A percentile compares a stretch with the other conserved stretches of the same genome.
Evolutionary conservation across 2,329 filamentous ascomycete species (phyloP).

Genomic region (Myrmaecium sp.): DNA sequence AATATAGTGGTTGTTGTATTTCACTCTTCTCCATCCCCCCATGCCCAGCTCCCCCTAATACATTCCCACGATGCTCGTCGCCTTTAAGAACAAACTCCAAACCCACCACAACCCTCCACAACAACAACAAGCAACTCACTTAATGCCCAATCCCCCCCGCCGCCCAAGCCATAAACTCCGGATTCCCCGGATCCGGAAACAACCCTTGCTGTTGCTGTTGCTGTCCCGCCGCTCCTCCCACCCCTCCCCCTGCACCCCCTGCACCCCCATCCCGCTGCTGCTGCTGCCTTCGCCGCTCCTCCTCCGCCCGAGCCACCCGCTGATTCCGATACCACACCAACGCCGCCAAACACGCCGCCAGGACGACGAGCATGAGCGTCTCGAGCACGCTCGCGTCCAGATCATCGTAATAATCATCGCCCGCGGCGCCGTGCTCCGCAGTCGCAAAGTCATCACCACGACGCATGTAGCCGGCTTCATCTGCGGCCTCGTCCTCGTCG

Average conservation of each 20-base stretch:
- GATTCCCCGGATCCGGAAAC: conserved; percentile 50
- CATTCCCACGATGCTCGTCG: no score
- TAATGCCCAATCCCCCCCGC: conserved; percentile 49
- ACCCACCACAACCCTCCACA: no score
- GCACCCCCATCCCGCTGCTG: conserved; percentile 12
- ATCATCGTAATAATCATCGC: conserved; percentile 42
- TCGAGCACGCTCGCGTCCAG: conserved; percentile 70
- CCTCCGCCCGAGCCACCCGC: conserved; percentile 30
- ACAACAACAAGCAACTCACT: no score
- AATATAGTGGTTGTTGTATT: no score
- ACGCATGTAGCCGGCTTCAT: conserved; percentile 8
- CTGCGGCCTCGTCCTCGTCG: conserved; percentile 17
- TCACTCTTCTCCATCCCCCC: no score
- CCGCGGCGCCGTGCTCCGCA: conserved; percentile 30
- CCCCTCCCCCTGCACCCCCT: conserved; percentile 17
- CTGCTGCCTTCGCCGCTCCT: conserved; percentile 16
- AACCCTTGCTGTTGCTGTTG: conserved; percentile 33
- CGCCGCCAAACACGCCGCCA: conserved; percentile 57
- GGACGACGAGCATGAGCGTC: conserved; percentile 63
- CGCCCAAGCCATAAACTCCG: conserved; percentile 51
- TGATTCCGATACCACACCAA: conserved; percentile 70
- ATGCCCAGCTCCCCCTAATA: no score
- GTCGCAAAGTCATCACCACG: no score
- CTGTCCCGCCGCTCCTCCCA: conserved; percentile 17
- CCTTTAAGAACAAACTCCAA: no score